Conservation (phyloP, 768 basidiomycete species). For the Albatrellus ellisii region DNA sequence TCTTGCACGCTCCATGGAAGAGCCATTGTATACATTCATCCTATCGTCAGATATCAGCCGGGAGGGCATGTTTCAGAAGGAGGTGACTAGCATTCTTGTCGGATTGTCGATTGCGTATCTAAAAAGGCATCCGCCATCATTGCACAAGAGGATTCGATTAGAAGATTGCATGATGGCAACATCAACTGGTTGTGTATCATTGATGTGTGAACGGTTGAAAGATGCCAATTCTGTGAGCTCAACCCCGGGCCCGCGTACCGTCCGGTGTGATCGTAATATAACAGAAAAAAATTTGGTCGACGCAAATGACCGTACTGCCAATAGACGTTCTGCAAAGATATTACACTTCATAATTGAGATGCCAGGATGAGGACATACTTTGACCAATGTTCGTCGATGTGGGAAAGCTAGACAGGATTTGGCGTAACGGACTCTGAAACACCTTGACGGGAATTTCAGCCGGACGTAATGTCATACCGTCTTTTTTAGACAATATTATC, state of each 20-base stretch:
- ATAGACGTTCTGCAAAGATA: conserved; percentile 12
- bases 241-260: background rate
- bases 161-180: conserved; percentile 23
- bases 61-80: too few relatives aligned
- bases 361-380: background rate
- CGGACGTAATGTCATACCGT: conserved; percentile 26
- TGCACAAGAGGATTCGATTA: conserved; percentile 1
- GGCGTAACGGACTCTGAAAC: conserved; percentile 60
- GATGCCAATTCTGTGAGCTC: conserved; percentile 4
- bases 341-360: conserved; percentile 6
- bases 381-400: background rate
- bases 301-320: conserved; percentile 36
- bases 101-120: background rate
- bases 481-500: conserved; percentile 19
- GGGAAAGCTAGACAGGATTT: conserved; percentile 26
- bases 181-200: conserved; percentile 32
- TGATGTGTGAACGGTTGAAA: conserved; percentile 25
- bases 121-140: conserved; percentile 6
- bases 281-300: conserved; percentile 16
- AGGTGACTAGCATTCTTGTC: conserved; percentile 1
- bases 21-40: conserved; percentile 1
- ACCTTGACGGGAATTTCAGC: conserved; percentile 26
- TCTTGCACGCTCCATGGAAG: conserved; percentile 5
- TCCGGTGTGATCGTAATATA: background rate
- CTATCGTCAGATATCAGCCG: too few relatives aligned